Base-by-base conservation (phyloP, 441 rosid genomes). In the Adansonia rubrostipa region DNA sequence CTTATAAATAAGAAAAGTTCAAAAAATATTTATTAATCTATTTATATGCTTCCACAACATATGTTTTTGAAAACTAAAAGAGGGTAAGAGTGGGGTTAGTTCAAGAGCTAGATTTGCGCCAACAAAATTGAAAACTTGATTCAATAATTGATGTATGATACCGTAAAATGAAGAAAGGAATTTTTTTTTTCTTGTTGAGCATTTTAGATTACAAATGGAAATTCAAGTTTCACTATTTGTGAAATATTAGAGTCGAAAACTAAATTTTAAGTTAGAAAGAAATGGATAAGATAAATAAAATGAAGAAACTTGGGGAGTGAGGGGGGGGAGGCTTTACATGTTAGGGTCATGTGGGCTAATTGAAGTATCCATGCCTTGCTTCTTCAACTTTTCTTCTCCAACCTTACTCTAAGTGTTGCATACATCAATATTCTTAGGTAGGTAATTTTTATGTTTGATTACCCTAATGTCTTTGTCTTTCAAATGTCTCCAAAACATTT, bases 341-440 rank as follows among this genome's bases (percentile, higher is more conserved):
- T 1, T 44, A 42, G 24, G 71, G 53, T 67, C n/a, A 44, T 9
- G 71, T 44, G 33, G 33, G 71, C 15, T 67, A 67, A 67, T 66
- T 66, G 36, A 42, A 66, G 71, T 15, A 66, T 67, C 53, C 71
- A 67, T 44, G 71, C 53, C 19, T 67, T 44, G 4, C 54, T 9
- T 67, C 54, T 17, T 67, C 53, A 44, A 17, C 71, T 44, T 44
- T 13, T 44, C 33, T 36, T 36, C 48, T 67, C 71, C 53, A 9
- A 67, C 28, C 54, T 44, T 45, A 45, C 33, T 53, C 20, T 17
- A 40, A 0, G 20, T 5, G 51, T 47, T 68, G 51, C 28, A 4
- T 7, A 40, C 50, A 65, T 60, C 3, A 67, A 5, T 20, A 5
- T 45, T 45, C 36, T 47, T 45, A 10, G n/a, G 72, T 68, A 47